These are phyloP conservation scores for Saturnispora mendoncae DNA, from an alignment of 805 yeast species.

Conservation along the genomic window DNA sequence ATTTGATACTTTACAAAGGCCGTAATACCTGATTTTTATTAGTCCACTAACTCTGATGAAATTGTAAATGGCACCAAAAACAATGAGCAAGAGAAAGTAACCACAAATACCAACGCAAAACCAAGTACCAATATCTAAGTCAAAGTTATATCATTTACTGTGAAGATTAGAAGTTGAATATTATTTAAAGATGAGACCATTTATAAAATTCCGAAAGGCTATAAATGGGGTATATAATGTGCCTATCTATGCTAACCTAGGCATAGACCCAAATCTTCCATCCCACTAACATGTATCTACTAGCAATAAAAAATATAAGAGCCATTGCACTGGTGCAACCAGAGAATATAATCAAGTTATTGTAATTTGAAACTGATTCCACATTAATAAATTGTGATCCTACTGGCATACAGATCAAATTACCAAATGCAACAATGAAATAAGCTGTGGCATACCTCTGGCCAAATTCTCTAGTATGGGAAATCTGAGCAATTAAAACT, in stretches of 20 bases:
- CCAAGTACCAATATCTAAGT: conserved; percentile 23
- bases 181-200: too few species aligned
- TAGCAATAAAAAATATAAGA: conserved; percentile 11
- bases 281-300: conserved; percentile 15
- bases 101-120: conserved; percentile 30
- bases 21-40: conserved; percentile 31
- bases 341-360: conserved; percentile 23
- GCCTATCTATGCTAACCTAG: too few species aligned
- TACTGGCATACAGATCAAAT: conserved; percentile 39
- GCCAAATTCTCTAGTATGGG: conserved; percentile 54
- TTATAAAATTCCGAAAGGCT: too few species aligned
- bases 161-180: too few species aligned
- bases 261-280: conserved; percentile 25
- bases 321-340: conserved; percentile 20
- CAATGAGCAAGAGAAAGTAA: conserved; percentile 33
- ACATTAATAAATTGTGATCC: conserved; percentile 38
- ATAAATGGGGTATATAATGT: too few species aligned
- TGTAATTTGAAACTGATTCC: conserved; percentile 17
- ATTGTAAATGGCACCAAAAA: conserved; percentile 29
- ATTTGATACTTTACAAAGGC: conserved; percentile 30
- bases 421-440: conserved; percentile 45
- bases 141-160: conserved; percentile 14
- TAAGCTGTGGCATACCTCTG: conserved; percentile 62
- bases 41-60: conserved; percentile 24
- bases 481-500: conserved; percentile 50